Conservation (phyloP, 371 early-diverging fungal species). For the Choanephora cucurbitarum region DNA sequence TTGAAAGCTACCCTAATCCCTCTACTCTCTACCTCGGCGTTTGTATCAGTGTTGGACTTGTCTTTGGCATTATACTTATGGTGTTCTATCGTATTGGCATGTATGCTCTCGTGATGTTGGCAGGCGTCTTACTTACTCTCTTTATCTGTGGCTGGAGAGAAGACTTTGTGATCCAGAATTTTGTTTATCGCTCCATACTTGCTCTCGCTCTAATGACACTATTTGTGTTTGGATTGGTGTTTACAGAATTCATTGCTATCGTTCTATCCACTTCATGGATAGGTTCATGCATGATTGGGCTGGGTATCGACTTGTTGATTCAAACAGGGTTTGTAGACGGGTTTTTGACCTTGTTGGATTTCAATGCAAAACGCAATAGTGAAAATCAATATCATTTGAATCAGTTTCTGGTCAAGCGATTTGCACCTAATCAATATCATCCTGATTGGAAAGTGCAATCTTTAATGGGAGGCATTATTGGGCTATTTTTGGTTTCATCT, state of each 20-base stretch:
- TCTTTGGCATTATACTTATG: conserved; percentile 17
- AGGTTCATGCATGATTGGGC: conserved; percentile 28
- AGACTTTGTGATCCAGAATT: conserved; percentile 33
- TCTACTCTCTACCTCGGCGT: conserved; percentile 18
- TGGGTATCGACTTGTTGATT: conserved; percentile 32
- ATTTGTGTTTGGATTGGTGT: conserved; percentile 5
- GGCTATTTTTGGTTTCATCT: conserved; percentile 15
- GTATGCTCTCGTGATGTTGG: conserved; percentile 19
- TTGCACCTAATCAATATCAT: conserved; percentile 10
- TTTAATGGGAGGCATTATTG: conserved; percentile 31
- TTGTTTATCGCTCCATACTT: conserved; percentile 26
- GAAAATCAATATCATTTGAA: background rate
- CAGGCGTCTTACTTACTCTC: conserved; percentile 32
- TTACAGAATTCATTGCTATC: conserved; percentile 27
- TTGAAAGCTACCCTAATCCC: conserved; percentile 20
- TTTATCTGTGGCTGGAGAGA: conserved; percentile 42
- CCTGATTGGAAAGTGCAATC: conserved; percentile 19
- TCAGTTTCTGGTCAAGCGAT: background rate
- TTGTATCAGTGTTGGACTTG: conserved; percentile 23
- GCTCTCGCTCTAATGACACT: conserved; percentile 13
- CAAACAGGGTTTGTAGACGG: conserved; percentile 21
- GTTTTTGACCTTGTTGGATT: conserved; percentile 19
- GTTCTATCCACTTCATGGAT: conserved; percentile 30
- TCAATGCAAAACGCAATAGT: conserved; percentile 9
- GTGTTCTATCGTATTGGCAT: conserved; percentile 20